Evolutionary conservation across 1,139 yeast genomes (phyloP), one percentile per base, ranked within the genome.

Genomic region (Suhomyces terraborum): DNA sequence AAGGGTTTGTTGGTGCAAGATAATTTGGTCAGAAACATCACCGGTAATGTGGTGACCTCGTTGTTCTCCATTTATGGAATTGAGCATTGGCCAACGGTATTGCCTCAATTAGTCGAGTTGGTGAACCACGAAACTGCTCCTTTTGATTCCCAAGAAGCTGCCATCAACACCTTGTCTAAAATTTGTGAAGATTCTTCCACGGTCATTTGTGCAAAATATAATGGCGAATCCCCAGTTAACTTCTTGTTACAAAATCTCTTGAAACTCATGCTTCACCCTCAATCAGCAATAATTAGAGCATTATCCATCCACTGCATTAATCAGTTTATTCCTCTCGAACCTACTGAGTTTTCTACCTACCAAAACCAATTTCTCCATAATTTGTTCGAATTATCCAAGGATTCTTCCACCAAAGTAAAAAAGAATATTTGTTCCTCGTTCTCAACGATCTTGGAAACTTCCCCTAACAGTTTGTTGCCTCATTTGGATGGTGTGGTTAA

Each of bases 41-140:
- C 96, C 10, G 96, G 98, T 33, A 91, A 84, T 56, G 95, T 89
- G 40, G 82, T 93, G 39, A 87, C 98, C 2, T 77, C 96, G 0
- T 66, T 93, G 30, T 85, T 91, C 52, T 73, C 85, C 7, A 70
- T 79, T n/a, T 78, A 80, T 36, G 95, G 96, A 1, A 71, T 87
- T 32, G 63, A 68, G 23, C 72, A 75, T 22, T 88, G 96, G 96
- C 89, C 95, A 2, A 79, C 77, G 32, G 74, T 84, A 18, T 66
- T 93, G 23, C 82, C 86, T 1, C 82, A 79, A 50, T 71, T 93
- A 40, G 62, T 89, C 53, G 77, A 77, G 41, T 62, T 88, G 54
- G 77, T 84, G 4, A 52, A 45, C 29, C 40, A 44, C 13, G 69
- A 69, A 17, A 56, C 69, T 19, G 61, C 64, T 1, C 50, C 55